A percentile compares a stretch with the other conserved stretches of the same genome.
Conservation (phyloP, 2,329 filamentous ascomycete species). For the Apiospora hydei region DNA sequence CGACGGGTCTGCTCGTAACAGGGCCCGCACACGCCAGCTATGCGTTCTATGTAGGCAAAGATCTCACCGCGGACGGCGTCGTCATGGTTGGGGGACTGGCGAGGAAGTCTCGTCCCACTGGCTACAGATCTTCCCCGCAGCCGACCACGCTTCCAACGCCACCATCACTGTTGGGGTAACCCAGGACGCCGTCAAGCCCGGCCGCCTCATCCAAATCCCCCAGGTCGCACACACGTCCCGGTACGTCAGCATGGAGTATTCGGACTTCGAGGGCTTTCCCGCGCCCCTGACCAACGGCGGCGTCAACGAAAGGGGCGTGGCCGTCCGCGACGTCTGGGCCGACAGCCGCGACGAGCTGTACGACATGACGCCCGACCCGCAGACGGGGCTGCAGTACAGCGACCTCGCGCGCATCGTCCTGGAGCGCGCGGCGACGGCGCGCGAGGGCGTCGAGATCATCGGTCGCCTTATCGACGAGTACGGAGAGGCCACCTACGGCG, state of each 20-base stretch:
- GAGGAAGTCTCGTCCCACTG: constrained; percentile 56
- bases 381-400: constrained; percentile 50
- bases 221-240: constrained; percentile 38
- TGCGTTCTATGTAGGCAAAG: constrained; percentile 55
- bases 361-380: constrained; percentile 49
- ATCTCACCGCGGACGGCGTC: constrained; percentile 50
- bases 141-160: constrained; percentile 48
- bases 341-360: constrained; percentile 47
- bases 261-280: constrained; percentile 51
- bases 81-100: constrained; percentile 54
- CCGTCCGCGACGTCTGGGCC: constrained; percentile 51
- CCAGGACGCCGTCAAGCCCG: constrained; percentile 45
- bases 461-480: constrained; percentile 47
- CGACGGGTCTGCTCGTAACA: constrained; percentile 27
- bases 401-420: constrained; percentile 49
- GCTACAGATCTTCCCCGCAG: constrained; percentile 53
- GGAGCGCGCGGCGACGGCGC: constrained; percentile 48
- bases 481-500: constrained; percentile 51
- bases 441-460: constrained; percentile 51
- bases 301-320: constrained; percentile 49
- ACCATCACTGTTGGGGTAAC: constrained; percentile 53
- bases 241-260: constrained; percentile 42
- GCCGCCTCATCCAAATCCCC: constrained; percentile 36
- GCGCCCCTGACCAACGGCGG: constrained; percentile 53
- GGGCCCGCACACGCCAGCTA: constrained; percentile 47